Percentiles rank a stretch among this genome's conserved stretches.
These are phyloP conservation scores for Apiotrichum akiyoshidainum DNA, from an alignment of 1,284 basidiomycete genomes.

Conservation along the genomic window DNA sequence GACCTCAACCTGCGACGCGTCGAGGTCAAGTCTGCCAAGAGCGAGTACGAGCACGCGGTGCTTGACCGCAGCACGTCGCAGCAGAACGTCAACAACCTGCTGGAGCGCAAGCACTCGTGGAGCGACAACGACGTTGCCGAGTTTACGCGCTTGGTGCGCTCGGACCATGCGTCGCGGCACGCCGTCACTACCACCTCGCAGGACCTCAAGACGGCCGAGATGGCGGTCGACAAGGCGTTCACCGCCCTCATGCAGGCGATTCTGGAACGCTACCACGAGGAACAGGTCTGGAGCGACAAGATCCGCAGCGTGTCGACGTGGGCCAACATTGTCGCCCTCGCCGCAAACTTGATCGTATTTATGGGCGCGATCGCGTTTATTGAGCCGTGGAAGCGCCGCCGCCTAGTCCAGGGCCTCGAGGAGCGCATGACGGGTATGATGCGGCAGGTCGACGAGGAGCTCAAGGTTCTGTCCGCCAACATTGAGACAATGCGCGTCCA, in stretches of 20 bases:
- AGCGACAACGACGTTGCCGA: slow-evolving; percentile 69
- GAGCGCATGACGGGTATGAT: slow-evolving; percentile 73
- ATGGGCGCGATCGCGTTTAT: slow-evolving; percentile 79
- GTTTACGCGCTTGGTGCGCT: slow-evolving; percentile 79
- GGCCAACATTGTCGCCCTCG: slow-evolving; percentile 75
- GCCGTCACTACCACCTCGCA: slow-evolving; percentile 67
- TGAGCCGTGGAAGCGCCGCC: slow-evolving; percentile 86
- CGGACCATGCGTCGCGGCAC: slow-evolving; percentile 79
- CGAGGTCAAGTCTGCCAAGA: slow-evolving; percentile 66
- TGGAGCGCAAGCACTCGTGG: slow-evolving; percentile 84
- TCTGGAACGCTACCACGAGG: slow-evolving; percentile 84
- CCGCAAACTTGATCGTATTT: slow-evolving; percentile 82
- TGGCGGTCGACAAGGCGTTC: slow-evolving; percentile 77
- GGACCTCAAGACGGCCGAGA: slow-evolving; percentile 65
- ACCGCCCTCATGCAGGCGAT: slow-evolving; percentile 79
- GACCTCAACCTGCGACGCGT: slow-evolving; percentile 55
- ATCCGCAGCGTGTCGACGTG: slow-evolving; percentile 89
- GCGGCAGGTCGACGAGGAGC: slow-evolving; percentile 58
- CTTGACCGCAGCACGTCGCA: slow-evolving; percentile 72
- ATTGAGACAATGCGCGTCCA: slow-evolving; percentile 21
- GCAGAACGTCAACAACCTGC: slow-evolving; percentile 81
- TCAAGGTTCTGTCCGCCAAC: slow-evolving; percentile 51
- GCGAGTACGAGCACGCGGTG: slow-evolving; percentile 69
- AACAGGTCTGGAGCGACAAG: slow-evolving; percentile 97
- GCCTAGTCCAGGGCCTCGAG: slow-evolving; percentile 81